phyloP scores from a whole-genome alignment of 2,329 filamentous ascomycete species.

The Neonectria coccinea region DNA sequence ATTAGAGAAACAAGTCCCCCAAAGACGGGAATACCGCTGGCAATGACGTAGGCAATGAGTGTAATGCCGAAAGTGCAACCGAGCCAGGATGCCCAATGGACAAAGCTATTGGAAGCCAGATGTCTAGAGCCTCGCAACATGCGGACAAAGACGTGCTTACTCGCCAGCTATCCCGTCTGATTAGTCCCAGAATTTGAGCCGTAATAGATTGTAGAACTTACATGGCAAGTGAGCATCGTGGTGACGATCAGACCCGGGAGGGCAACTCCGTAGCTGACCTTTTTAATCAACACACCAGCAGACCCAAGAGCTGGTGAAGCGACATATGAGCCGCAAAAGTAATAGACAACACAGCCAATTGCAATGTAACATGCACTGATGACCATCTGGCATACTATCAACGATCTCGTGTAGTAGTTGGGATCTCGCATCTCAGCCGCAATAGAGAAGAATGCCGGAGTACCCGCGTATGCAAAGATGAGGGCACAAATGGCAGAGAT shows the following conservation, averaged over 20 bases:
- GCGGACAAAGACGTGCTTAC: constrained; percentile 35
- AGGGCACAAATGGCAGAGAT: constrained; percentile 49
- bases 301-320: constrained; percentile 60
- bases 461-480: constrained; percentile 53
- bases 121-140: neutral
- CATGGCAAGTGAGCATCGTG: constrained; percentile 42
- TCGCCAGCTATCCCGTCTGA: constrained; percentile 19
- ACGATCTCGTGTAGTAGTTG: constrained; percentile 34
- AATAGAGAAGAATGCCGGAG: constrained; percentile 50
- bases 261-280: constrained; percentile 55
- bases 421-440: constrained; percentile 50
- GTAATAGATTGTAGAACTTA: constrained; percentile 35
- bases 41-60: too few relatives aligned
- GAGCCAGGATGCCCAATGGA: too few relatives aligned
- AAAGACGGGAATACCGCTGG: too few relatives aligned
- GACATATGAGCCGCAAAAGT: constrained; percentile 59
- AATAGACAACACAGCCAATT: constrained; percentile 56
- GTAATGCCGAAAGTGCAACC: too few relatives aligned
- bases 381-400: constrained; percentile 43
- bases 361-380: constrained; percentile 49
- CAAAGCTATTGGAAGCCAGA: too few relatives aligned
- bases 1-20: too few relatives aligned
- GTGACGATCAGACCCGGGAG: constrained; percentile 46
- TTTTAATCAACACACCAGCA: constrained; percentile 56
- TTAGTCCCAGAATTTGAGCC: neutral